A percentile compares a stretch with the other conserved stretches of the same genome.
Evolutionary conservation across 345 rosid genomes (phyloP).

Genomic region (Salix caprea): DNA sequence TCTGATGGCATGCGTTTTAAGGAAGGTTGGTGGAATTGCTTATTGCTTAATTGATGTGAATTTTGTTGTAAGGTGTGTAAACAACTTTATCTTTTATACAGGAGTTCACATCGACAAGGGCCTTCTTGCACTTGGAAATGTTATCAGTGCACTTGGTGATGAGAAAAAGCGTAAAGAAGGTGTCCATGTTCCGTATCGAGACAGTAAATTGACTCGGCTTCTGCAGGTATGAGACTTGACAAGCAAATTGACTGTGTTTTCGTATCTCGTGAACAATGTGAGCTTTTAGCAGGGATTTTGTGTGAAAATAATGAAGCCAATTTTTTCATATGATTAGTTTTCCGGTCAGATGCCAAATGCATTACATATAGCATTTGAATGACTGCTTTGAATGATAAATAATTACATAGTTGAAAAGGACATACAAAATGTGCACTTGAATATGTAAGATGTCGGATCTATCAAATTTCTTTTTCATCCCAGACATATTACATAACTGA

Average conservation of each 20-base stretch:
- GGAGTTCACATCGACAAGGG: conserved; percentile 98
- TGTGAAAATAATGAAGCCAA: background rate
- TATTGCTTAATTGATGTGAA: background rate
- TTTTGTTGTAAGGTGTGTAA: conserved; percentile 15
- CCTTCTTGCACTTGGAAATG: conserved; percentile 98
- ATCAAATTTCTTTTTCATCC: background rate
- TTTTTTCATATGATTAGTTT: background rate
- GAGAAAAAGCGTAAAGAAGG: conserved; percentile 97
- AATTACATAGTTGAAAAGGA: background rate
- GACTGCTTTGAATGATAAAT: background rate
- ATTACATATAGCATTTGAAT: background rate
- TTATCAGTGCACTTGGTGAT: conserved; percentile 97
- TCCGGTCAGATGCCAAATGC: background rate
- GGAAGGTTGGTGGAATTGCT: conserved; percentile 60
- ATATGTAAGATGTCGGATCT: background rate
- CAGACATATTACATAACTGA: background rate
- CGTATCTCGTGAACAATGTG: background rate
- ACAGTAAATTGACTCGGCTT: conserved; percentile 96
- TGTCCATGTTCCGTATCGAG: conserved; percentile 90
- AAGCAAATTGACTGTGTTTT: too few species aligned
- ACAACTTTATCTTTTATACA: conserved; percentile 31
- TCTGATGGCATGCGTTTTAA: conserved; percentile 95
- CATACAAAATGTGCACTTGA: background rate
- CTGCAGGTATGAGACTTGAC: conserved; percentile 57
- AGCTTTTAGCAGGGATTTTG: background rate